Base-by-base conservation (phyloP, 169 alveolate species). In the Plasmodium yoelii region DNA sequence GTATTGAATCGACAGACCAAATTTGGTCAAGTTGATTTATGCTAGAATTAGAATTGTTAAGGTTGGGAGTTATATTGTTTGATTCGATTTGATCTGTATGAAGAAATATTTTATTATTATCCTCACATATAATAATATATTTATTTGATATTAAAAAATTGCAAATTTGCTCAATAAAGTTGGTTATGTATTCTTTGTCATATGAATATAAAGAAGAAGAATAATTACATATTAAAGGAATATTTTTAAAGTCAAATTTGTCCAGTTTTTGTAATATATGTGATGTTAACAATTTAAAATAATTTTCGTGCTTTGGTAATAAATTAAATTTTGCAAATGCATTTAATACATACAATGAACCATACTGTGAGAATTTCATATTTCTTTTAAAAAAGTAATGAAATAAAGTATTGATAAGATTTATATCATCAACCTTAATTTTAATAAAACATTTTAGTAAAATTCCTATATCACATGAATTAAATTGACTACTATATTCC, bases 351-450 rank as follows among this genome's bases (percentile, higher is more conserved):
- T 80, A 80, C 22, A 80, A 19, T 18, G 90, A 34, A 5, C 90
- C 90, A 80, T 80, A 80, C 5, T 65, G 70, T 19, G 90, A 80
- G 42, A 80, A 80, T 47, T 49, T 80, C 90, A 80, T 67, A 80
- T 80, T 80, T 67, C 90, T 69, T 49, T 70, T 80, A 80, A 80
- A 80, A 80, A 39, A 80, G 5, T 80, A 61, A 34, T 80, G 70
- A 26, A 80, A 71, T 42, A 80, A 71, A 15, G 47, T 46, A 59
- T 67, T 64, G 0, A 80, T 59, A 47, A 67, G 13, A 28, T 47
- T 15, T 61, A 60, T n/a, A 67, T 80, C 90, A 26, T 80, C 56
- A 10, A 51, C 61, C 28, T 67, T 80, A 1, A 80, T 80, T 80
- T 80, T 80, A 46, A 80, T 59, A 26, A 80, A 61, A 42, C 90